Conservation (phyloP, 2,329 filamentous ascomycete species). For the Sarocladium brachiariae region DNA sequence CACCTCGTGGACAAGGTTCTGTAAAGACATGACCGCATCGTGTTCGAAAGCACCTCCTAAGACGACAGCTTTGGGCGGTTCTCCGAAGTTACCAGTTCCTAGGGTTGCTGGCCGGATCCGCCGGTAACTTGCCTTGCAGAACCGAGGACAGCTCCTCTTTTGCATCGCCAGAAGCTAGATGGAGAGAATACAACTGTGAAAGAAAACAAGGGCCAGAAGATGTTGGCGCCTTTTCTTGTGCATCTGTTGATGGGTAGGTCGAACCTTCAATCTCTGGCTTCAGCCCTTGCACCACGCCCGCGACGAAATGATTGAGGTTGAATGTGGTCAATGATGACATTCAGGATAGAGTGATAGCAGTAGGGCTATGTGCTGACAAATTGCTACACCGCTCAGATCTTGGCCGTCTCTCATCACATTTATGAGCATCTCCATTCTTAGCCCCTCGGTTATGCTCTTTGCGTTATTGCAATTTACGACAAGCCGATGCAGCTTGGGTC, state of each 20-base stretch:
- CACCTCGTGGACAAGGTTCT: constrained; percentile 9
- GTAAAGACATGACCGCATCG: not conserved
- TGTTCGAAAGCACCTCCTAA: constrained; percentile 17
- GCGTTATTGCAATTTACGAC: no score
- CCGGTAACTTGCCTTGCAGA: constrained; percentile 13
- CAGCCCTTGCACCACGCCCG: constrained; percentile 17
- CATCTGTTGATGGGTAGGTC: no score
- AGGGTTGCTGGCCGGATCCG: constrained; percentile 13
- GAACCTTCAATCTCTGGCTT: constrained; percentile 21
- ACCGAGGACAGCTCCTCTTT: constrained; percentile 18
- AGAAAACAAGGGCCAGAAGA: not conserved
- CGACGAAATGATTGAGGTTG: constrained; percentile 18
- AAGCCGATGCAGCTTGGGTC: no score
- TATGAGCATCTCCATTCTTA: no score
- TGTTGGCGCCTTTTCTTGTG: no score
- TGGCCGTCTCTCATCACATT: no score
- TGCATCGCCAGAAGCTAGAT: constrained; percentile 13
- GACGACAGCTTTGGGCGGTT: constrained; percentile 15
- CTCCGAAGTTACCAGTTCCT: constrained; percentile 14
- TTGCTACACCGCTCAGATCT: no score
- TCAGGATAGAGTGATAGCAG: no score
- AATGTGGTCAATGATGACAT: no score
- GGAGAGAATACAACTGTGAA: constrained; percentile 18
- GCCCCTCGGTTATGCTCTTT: no score
- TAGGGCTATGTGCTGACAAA: no score